These are phyloP conservation scores for Penicillium diatomitis DNA, from an alignment of 495 filamentous ascomycete genomes.

Conservation along the genomic window DNA sequence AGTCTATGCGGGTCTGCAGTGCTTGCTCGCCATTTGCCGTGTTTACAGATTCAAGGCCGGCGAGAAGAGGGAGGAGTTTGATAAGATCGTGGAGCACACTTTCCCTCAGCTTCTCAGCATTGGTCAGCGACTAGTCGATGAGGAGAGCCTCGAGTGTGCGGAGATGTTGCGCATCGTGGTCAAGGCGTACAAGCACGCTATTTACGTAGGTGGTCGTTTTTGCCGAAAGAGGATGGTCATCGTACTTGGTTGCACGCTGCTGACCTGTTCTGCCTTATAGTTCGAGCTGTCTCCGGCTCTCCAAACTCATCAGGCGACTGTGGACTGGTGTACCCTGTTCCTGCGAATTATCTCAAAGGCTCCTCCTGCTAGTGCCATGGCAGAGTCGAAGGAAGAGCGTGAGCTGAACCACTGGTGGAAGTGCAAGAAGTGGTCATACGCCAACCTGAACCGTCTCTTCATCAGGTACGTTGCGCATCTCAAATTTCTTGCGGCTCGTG, in stretches of 20 bases:
- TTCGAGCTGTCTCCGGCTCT: conserved; percentile 78
- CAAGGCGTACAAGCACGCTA: conserved; percentile 95
- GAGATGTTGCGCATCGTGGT: conserved; percentile 93
- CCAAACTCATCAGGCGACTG: conserved; percentile 69
- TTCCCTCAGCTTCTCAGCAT: conserved; percentile 88
- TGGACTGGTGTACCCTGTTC: conserved; percentile 93
- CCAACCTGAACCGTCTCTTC: conserved; percentile 90
- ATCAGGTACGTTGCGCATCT: conserved; percentile 56
- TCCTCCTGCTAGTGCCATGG: conserved; percentile 66
- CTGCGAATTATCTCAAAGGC: conserved; percentile 79
- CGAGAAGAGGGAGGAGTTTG: conserved; percentile 75
- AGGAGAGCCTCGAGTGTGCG: conserved; percentile 84
- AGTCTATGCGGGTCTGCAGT: conserved; percentile 88
- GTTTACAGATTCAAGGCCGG: conserved; percentile 88
- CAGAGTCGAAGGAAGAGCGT: conserved; percentile 75
- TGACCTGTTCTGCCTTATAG: conserved; percentile 27
- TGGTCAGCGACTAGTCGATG: conserved; percentile 77
- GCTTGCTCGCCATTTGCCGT: conserved; percentile 83
- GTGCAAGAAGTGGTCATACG: conserved; percentile 98
- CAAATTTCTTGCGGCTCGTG: background rate
- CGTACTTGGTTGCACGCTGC: too few species aligned
- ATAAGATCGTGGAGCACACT: conserved; percentile 82
- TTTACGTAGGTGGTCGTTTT: conserved; percentile 60
- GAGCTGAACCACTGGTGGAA: conserved; percentile 99
- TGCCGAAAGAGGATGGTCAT: too few species aligned